Conservation (phyloP, 2,329 filamentous ascomycete species). For the Waltergamsia citrina region DNA sequence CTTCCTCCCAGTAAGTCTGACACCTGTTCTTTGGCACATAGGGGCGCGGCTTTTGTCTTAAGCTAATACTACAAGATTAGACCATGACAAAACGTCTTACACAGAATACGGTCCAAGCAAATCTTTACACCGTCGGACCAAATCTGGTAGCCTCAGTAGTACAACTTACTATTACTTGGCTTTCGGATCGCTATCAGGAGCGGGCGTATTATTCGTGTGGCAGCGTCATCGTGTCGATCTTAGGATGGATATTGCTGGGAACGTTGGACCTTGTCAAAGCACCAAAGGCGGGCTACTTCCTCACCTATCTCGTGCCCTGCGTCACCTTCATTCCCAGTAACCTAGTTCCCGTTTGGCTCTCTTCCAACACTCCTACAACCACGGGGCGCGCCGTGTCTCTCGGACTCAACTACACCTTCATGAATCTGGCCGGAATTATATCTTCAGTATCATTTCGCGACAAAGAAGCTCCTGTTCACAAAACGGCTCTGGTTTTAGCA, state of each 20-base stretch:
- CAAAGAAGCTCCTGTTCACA: constrained; percentile 6
- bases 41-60: too few relatives aligned
- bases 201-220: constrained; percentile 10
- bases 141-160: constrained; percentile 11
- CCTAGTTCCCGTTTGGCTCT: constrained; percentile 6
- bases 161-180: constrained; percentile 8
- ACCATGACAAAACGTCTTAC: constrained; percentile 25
- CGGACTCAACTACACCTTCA: constrained; percentile 6
- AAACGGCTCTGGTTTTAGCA: constrained; percentile 4
- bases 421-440: constrained; percentile 7
- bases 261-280: constrained; percentile 10
- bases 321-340: constrained; percentile 11
- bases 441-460: constrained; percentile 5
- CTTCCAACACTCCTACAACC: constrained; percentile 6
- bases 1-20: constrained; percentile 11
- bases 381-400: constrained; percentile 6
- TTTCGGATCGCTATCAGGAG: constrained; percentile 9
- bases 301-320: constrained; percentile 12
- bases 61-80: constrained; percentile 1
- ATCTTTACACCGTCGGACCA: constrained; percentile 15
- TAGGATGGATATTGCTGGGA: constrained; percentile 12
- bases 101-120: constrained; percentile 14
- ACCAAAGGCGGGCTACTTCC: constrained; percentile 12
- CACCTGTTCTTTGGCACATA: not conserved
- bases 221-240: constrained; percentile 7